Evolutionary conservation across 352 stramenopile genomes (phyloP).

Genomic region (Phytophthora litchii): DNA sequence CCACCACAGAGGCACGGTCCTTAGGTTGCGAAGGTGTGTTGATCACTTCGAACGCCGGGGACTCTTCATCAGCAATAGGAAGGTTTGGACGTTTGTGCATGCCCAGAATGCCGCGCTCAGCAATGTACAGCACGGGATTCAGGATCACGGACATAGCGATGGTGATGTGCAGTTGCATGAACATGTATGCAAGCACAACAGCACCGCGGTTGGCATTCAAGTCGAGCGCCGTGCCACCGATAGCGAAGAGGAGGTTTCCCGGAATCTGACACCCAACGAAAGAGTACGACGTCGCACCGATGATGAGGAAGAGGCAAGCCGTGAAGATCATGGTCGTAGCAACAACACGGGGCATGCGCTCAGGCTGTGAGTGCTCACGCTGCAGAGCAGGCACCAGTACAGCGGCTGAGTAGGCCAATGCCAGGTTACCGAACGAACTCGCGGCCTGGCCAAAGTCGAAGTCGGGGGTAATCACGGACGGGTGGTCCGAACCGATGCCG

Average conservation of each 20-base stretch:
- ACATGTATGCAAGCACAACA: slow-evolving; percentile 61
- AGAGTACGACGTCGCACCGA: slow-evolving; percentile 46
- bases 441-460: slow-evolving; percentile 54
- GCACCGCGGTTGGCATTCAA: slow-evolving; percentile 50
- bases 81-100: slow-evolving; percentile 58
- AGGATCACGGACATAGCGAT: slow-evolving; percentile 67
- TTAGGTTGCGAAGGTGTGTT: slow-evolving; percentile 32
- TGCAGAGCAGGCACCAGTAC: slow-evolving; percentile 67
- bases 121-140: slow-evolving; percentile 63
- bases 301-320: slow-evolving; percentile 55
- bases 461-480: slow-evolving; percentile 40
- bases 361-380: slow-evolving; percentile 63
- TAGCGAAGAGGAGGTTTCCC: slow-evolving; percentile 65
- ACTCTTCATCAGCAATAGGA: slow-evolving; percentile 33
- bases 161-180: slow-evolving; percentile 72
- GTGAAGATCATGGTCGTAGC: slow-evolving; percentile 55
- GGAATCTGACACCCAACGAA: slow-evolving; percentile 70
- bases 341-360: slow-evolving; percentile 63
- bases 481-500: slow-evolving; percentile 51
- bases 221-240: slow-evolving; percentile 48
- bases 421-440: slow-evolving; percentile 66
- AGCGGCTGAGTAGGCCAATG: slow-evolving; percentile 59
- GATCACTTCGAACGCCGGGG: slow-evolving; percentile 31
- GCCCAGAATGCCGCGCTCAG: slow-evolving; percentile 55
- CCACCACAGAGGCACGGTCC: slow-evolving; percentile 13